Base-by-base conservation (phyloP, 1,284 basidiomycete species). In the Papiliotrema flavescens region DNA sequence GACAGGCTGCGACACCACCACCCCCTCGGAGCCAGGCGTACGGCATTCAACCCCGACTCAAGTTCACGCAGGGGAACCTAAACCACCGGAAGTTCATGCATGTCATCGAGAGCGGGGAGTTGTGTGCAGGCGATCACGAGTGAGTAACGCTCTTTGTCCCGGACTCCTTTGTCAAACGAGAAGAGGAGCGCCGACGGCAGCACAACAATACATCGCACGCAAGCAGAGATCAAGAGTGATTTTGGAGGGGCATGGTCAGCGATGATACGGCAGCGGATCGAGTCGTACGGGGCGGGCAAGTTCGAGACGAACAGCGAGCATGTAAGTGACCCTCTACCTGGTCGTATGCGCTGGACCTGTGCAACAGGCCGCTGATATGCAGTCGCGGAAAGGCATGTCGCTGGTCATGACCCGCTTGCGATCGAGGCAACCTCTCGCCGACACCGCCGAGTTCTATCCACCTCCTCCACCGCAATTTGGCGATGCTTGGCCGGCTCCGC, bases 1-100 rank as follows among this genome's bases (percentile, higher is more conserved):
- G 17, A 9, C 8, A 9, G 47, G 32, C 28, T 5, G 32, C 43
- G 19, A 17, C 50, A 45, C 36, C 44, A 22, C 34, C 26, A 34
- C 34, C 13, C 34, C 23, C 34, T 17, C 51, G 37, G 32, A 40
- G 47, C 11, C 47, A 52, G 26, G 59, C 54, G 19, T 64, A 59
- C 42, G 53, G 62, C 11, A 44, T 43, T 35, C 62, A 70, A 61
- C 71, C 73, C 17, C 56, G 67, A 28, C 57, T 76, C 55, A 56
- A 61, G 15, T 62, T 63, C 17, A 59, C 59, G 47, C 74, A 75
- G 55, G 71, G 70, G 19, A 77, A 77, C 50, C 54, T 77, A 50
- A 74, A 71, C 56, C 71, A 74, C 54, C 69, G 70, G 53, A 76
- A 76, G 60, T 69, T 76, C 57, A 75, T 77, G 73, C 72, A 75